phyloP scores from a whole-genome alignment of 2,329 filamentous ascomycete species.

The Blastomyces parvus region DNA sequence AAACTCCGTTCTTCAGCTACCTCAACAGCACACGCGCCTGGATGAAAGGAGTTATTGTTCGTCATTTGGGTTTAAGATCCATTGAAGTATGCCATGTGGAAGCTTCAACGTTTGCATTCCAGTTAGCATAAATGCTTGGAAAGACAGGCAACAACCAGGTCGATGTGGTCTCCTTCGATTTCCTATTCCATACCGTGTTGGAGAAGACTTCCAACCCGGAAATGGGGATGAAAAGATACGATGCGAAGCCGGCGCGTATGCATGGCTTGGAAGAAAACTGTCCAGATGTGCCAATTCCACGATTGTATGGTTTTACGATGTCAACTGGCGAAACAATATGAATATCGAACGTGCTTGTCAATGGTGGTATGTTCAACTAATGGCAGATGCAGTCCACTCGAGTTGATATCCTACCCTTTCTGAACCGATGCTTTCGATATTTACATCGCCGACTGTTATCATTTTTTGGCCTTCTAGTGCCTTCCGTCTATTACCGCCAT shows the following conservation, averaged over 20 bases:
- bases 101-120: constrained; percentile 30
- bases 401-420: constrained; percentile 3
- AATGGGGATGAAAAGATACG: constrained; percentile 6
- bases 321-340: constrained; percentile 13
- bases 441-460: not conserved
- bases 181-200: constrained; percentile 4
- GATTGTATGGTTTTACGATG: constrained; percentile 13
- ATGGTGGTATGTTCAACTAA: not conserved
- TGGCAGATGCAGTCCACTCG: constrained; percentile 1
- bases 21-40: constrained; percentile 15
- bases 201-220: constrained; percentile 4
- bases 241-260: constrained; percentile 8
- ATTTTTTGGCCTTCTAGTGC: not conserved
- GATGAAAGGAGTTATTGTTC: constrained; percentile 22
- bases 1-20: constrained; percentile 17
- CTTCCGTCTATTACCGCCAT: not conserved
- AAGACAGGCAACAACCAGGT: not conserved
- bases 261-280: constrained; percentile 9
- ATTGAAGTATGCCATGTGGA: constrained; percentile 17
- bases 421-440: not conserved
- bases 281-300: constrained; percentile 14
- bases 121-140: not conserved
- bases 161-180: not conserved
- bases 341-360: not conserved
- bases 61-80: constrained; percentile 21